Conservation (phyloP, 2,329 filamentous ascomycete species). For the Polychaeton citri region DNA sequence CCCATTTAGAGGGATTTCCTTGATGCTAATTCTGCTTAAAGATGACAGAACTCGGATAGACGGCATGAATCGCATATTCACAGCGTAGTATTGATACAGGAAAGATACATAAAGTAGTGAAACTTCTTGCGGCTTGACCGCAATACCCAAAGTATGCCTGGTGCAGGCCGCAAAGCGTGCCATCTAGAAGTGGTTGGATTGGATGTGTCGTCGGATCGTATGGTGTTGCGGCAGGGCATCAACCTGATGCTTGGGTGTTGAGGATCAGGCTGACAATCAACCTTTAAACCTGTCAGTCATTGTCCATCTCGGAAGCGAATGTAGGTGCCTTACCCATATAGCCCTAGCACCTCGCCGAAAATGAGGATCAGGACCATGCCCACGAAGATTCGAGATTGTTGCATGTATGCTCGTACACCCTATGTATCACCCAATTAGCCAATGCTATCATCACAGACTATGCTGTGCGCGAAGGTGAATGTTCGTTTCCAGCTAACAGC, state of each 20-base stretch:
- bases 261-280: slow-evolving; percentile 88
- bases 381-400: slow-evolving; percentile 89
- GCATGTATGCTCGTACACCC: slow-evolving; percentile 88
- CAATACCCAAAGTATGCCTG: not conserved
- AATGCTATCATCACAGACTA: too few relatives aligned
- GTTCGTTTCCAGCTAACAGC: too few relatives aligned
- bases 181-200: not conserved
- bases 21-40: too few relatives aligned
- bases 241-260: slow-evolving; percentile 47
- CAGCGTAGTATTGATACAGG: slow-evolving; percentile 1
- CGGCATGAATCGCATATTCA: too few relatives aligned
- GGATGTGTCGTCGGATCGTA: not conserved
- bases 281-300: slow-evolving; percentile 32
- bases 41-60: too few relatives aligned
- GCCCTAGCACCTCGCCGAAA: slow-evolving; percentile 92
- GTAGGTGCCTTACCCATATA: slow-evolving; percentile 64
- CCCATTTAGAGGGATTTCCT: too few relatives aligned
- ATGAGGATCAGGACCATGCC: slow-evolving; percentile 98
- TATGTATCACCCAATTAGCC: too few relatives aligned
- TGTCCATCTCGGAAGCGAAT: not conserved
- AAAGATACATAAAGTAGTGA: not conserved
- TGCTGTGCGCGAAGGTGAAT: too few relatives aligned
- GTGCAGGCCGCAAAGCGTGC: not conserved
- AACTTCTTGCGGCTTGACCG: not conserved
- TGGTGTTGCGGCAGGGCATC: not conserved